A percentile compares a stretch with the other conserved stretches of the same genome.
Evolutionary conservation across 805 yeast species (phyloP).

Genomic region (Lipomyces yamanashiensis): DNA sequence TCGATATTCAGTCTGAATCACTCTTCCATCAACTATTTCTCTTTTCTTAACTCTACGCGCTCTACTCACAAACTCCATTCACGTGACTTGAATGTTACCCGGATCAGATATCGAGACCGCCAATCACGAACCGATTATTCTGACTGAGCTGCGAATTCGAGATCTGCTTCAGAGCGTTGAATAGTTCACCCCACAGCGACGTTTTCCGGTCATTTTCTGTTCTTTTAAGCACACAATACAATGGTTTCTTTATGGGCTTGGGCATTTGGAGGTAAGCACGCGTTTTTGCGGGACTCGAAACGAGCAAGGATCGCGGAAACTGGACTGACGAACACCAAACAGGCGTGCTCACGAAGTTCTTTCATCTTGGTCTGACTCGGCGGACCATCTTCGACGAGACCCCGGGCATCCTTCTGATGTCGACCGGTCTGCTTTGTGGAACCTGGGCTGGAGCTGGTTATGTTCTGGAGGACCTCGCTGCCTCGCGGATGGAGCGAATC

Average conservation of each 20-base stretch:
- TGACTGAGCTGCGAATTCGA: neutral
- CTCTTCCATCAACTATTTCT: neutral
- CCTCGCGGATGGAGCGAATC: neutral
- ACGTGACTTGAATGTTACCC: constrained; percentile 1
- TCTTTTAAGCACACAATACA: neutral
- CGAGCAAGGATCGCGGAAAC: neutral
- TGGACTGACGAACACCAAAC: constrained; percentile 11
- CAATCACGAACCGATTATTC: constrained; percentile 7
- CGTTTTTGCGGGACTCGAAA: neutral
- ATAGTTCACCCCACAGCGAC: neutral
- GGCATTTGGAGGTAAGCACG: constrained; percentile 1
- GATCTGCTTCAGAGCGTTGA: neutral
- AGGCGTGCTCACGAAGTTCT: constrained; percentile 46
- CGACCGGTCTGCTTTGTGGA: constrained; percentile 33
- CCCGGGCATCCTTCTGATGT: neutral
- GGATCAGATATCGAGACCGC: neutral
- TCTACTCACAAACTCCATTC: neutral
- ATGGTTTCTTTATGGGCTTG: constrained; percentile 8
- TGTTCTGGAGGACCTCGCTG: constrained; percentile 37
- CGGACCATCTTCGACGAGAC: constrained; percentile 38
- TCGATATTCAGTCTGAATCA: too few species aligned
- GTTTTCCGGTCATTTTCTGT: neutral
- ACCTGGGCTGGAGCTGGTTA: constrained; percentile 45
- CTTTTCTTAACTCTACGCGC: neutral
- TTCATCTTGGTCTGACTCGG: constrained; percentile 45